These are phyloP conservation scores for Lentinus tigrinus DNA, from an alignment of 768 basidiomycete species.

Conservation along the genomic window DNA sequence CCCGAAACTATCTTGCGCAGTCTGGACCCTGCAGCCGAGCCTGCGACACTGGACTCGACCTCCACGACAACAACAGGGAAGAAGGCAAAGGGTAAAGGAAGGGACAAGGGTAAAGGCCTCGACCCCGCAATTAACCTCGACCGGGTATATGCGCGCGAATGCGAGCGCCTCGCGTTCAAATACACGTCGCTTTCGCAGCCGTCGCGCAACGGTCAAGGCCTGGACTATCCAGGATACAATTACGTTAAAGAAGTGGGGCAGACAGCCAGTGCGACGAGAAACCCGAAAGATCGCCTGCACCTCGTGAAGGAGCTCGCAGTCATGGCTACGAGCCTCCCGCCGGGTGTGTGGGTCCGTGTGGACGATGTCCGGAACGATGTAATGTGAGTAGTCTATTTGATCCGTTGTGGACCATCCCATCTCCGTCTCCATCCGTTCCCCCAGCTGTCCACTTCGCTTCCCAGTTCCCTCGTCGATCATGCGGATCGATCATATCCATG, in stretches of 20 bases:
- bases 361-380: slow-evolving; percentile 59
- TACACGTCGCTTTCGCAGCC: slow-evolving; percentile 35
- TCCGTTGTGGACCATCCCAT: not conserved
- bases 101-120: slow-evolving; percentile 32
- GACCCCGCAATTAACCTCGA: slow-evolving; percentile 37
- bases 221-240: slow-evolving; percentile 32
- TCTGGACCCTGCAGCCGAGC: not conserved
- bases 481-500: not conserved
- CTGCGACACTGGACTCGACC: not conserved
- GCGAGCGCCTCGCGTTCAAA: slow-evolving; percentile 48
- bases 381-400: slow-evolving; percentile 39
- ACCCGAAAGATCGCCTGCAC: slow-evolving; percentile 47
- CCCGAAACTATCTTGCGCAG: slow-evolving; percentile 3
- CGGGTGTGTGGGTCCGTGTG: slow-evolving; percentile 55
- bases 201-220: slow-evolving; percentile 20
- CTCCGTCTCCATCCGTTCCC: not conserved
- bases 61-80: not conserved
- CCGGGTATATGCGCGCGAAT: slow-evolving; percentile 40
- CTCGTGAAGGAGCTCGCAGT: slow-evolving; percentile 57
- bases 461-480: not conserved
- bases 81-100: slow-evolving; percentile 14
- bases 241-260: slow-evolving; percentile 32
- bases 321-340: slow-evolving; percentile 54
- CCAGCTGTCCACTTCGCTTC: not conserved
- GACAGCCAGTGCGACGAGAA: slow-evolving; percentile 40